Percentiles rank a stretch among this genome's conserved stretches.
phyloP scores from a whole-genome alignment of 148 eudicot genomes.

The Persicaria tinctoria region DNA sequence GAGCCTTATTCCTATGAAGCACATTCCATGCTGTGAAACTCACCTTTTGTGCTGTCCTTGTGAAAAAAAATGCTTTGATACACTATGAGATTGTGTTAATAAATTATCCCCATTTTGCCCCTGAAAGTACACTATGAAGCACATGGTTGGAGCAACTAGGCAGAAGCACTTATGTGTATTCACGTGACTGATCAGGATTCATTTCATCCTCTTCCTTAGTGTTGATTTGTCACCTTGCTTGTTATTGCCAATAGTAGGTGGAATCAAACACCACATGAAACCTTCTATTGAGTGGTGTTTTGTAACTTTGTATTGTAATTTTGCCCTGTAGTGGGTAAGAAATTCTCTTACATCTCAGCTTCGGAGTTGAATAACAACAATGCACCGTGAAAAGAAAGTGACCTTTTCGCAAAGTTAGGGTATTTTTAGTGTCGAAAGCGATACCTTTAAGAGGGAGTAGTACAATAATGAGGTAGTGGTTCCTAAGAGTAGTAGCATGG shows the following conservation, averaged over 20 bases:
- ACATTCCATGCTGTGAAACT: neutral
- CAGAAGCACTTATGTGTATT: neutral
- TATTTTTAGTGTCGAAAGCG: neutral
- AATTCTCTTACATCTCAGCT: neutral
- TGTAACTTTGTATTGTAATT: neutral
- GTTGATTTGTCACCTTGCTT: neutral
- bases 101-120: neutral
- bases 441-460: neutral
- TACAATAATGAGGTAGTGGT: neutral
- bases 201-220: neutral
- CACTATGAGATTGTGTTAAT: neutral
- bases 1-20: neutral
- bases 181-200: constrained; percentile 2
- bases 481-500: neutral
- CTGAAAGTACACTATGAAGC: neutral
- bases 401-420: neutral
- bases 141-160: neutral
- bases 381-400: neutral
- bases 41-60: constrained; percentile 7
- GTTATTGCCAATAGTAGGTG: neutral
- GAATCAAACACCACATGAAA: neutral
- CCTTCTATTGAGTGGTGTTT: neutral
- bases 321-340: constrained; percentile 1
- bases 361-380: neutral
- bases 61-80: neutral